These are phyloP conservation scores for Trichothecium sympodiale DNA, from an alignment of 2,329 filamentous ascomycete species.

Conservation along the genomic window DNA sequence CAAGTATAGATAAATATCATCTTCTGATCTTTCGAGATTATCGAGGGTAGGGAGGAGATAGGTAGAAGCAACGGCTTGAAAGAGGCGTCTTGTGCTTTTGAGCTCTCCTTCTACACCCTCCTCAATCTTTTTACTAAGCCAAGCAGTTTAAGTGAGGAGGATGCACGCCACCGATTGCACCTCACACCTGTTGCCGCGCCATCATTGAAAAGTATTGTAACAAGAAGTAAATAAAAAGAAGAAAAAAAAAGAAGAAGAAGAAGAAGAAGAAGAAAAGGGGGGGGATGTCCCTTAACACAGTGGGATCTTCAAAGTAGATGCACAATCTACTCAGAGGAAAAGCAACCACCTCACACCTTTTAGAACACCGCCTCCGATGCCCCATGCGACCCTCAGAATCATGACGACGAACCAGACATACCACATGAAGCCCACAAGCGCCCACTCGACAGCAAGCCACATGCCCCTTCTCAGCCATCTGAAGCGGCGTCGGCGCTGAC, in stretches of 20 bases:
- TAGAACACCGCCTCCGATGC: conserved; percentile 48
- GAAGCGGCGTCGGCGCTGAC: conserved; percentile 55
- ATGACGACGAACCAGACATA: conserved; percentile 86
- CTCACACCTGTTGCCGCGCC: conserved; percentile 12
- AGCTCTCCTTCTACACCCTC: too few relatives aligned
- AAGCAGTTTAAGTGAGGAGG: too few relatives aligned
- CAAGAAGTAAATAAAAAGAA: conserved; percentile 2
- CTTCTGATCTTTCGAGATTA: not conserved
- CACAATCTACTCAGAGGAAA: conserved; percentile 47
- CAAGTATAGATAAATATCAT: too few relatives aligned
- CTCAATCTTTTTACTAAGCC: not conserved
- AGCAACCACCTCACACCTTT: conserved; percentile 67
- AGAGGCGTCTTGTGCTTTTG: too few relatives aligned
- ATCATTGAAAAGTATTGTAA: not conserved
- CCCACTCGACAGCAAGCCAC: conserved; percentile 80
- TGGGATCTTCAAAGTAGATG: too few relatives aligned
- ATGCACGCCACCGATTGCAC: too few relatives aligned
- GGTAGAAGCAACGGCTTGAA: not conserved
- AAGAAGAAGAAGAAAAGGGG: not conserved
- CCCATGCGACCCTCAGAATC: conserved; percentile 54
- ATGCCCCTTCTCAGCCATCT: conserved; percentile 65
- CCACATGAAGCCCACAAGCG: conserved; percentile 84
- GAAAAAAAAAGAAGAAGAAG: conserved; percentile 4
- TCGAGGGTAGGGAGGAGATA: not conserved
- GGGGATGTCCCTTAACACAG: too few relatives aligned